Conservation (phyloP, 2,329 filamentous ascomycete genomes). For the Mycocentrospora acerina region DNA sequence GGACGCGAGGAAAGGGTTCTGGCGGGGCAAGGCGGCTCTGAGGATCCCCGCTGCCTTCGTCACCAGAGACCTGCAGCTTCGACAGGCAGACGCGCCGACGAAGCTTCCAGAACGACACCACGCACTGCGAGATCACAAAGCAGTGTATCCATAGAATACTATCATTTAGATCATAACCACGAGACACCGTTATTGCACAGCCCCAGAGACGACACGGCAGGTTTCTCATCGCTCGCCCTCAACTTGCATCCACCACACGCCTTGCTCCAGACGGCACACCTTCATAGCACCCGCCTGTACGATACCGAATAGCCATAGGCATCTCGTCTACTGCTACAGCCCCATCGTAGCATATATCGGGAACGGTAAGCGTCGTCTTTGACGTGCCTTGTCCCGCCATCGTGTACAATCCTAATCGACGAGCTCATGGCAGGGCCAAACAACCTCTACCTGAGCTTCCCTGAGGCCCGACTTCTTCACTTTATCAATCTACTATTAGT, state of each 20-base stretch:
- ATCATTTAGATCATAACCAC: not conserved
- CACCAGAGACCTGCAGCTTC: constrained; percentile 5
- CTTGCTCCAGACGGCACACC: not conserved
- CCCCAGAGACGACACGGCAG: not conserved
- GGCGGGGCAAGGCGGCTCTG: constrained; percentile 10
- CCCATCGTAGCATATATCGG: not conserved
- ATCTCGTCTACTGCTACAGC: not conserved
- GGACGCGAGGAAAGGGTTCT: constrained; percentile 9
- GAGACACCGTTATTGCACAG: not conserved
- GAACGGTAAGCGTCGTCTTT: constrained; percentile 19
- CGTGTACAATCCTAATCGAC: constrained; percentile 20
- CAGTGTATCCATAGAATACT: not conserved
- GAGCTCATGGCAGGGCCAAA: constrained; percentile 33
- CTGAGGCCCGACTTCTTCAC: constrained; percentile 38
- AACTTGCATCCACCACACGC: not conserved
- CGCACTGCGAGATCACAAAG: too few relatives aligned
- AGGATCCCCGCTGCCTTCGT: constrained; percentile 10
- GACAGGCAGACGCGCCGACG: constrained; percentile 21
- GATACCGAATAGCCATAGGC: not conserved
- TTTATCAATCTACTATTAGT: constrained; percentile 32
- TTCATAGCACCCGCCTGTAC: not conserved
- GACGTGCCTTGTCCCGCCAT: constrained; percentile 13
- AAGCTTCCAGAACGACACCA: constrained; percentile 30
- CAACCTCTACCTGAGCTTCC: constrained; percentile 32
- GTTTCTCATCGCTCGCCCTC: not conserved